Conservation (phyloP, 1,284 basidiomycete species). For the Lentinula novae-zelandiae region DNA sequence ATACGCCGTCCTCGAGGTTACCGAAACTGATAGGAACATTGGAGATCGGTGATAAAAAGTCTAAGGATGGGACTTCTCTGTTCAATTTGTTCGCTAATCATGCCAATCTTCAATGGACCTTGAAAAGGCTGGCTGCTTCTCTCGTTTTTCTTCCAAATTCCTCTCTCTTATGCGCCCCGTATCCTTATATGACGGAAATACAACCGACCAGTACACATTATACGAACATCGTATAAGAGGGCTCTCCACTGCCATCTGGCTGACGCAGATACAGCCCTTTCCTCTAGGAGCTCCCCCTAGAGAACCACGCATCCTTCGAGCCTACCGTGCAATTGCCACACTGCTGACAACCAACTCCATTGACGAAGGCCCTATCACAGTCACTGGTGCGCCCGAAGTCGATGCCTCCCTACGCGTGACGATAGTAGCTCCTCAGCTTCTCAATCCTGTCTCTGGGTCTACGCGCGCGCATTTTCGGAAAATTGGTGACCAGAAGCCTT, state of each 20-base stretch:
- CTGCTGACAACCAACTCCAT: slow-evolving; percentile 6
- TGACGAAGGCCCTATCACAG: slow-evolving; percentile 1
- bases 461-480: neutral
- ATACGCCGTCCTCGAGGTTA: neutral
- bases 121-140: neutral
- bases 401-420: neutral
- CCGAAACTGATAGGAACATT: neutral
- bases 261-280: neutral
- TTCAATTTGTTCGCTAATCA: neutral
- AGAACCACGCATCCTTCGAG: neutral
- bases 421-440: neutral
- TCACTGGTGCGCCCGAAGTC: slow-evolving; percentile 3
- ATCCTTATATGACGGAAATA: neutral
- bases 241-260: slow-evolving; percentile 10
- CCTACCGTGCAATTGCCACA: slow-evolving; percentile 4
- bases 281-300: neutral
- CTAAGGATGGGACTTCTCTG: neutral
- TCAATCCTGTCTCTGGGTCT: neutral
- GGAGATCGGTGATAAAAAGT: slow-evolving; percentile 6
- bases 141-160: neutral
- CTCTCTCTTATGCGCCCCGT: neutral
- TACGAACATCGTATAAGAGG: slow-evolving; percentile 11
- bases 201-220: neutral
- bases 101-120: neutral
- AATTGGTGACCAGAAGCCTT: neutral